phyloP scores from a whole-genome alignment of 2,329 filamentous ascomycete genomes.

The Ramularia endophylla region DNA sequence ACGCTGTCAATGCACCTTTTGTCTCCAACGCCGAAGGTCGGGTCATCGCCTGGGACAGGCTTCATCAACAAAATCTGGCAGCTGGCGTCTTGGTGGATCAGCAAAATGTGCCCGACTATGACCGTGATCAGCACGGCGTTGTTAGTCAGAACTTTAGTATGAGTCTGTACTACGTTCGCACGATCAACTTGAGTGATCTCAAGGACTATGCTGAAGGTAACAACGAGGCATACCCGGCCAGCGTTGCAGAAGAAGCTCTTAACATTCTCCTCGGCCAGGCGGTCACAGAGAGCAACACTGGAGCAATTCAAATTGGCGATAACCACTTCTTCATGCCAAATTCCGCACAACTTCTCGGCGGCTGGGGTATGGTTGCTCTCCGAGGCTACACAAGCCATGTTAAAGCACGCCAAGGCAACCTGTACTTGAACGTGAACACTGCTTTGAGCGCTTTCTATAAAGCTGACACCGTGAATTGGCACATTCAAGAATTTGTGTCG shows the following conservation, averaged over 20 bases:
- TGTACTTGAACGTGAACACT: conserved; percentile 17
- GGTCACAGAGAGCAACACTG: background rate
- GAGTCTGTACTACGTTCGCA: background rate
- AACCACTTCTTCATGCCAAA: conserved; percentile 17
- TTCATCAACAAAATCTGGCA: background rate
- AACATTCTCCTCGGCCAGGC: conserved; percentile 12
- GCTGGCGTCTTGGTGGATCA: background rate
- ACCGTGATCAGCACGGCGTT: background rate
- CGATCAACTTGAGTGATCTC: conserved; percentile 2
- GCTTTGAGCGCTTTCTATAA: conserved; percentile 14
- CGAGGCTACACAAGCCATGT: conserved; percentile 10
- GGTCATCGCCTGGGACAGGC: conserved; percentile 10
- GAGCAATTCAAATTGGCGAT: conserved; percentile 11
- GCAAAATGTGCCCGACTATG: background rate
- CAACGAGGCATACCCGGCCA: conserved; percentile 5
- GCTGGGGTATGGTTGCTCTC: conserved; percentile 3
- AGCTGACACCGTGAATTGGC: background rate
- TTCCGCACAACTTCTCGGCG: background rate
- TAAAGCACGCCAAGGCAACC: conserved; percentile 1
- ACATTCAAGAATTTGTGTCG: too few species aligned
- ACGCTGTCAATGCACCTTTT: conserved; percentile 1
- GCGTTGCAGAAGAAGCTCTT: conserved; percentile 8
- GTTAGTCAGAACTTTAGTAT: background rate
- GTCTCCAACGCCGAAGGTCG: conserved; percentile 14
- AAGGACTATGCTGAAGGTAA: conserved; percentile 3